Percentiles rank a stretch among this genome's conserved stretches.
Conservation (phyloP, 768 basidiomycete genomes). For the Boletus rubescentipes region DNA sequence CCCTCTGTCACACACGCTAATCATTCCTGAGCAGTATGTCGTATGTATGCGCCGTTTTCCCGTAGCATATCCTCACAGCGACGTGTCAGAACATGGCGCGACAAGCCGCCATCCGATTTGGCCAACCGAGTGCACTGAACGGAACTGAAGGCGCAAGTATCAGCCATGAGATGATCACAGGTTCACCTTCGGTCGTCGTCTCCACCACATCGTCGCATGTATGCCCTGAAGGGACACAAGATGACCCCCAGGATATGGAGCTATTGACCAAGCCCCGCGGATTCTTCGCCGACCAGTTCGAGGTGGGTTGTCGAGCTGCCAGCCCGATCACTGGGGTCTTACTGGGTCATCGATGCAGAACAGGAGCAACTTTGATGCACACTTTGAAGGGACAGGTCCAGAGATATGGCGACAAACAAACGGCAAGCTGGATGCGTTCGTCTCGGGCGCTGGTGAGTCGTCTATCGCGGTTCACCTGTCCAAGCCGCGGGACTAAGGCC, state of each 20-base stretch:
- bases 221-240: constrained; percentile 29
- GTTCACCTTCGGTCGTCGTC: constrained; percentile 52
- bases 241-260: constrained; percentile 41
- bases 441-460: constrained; percentile 78
- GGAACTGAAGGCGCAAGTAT: constrained; percentile 18
- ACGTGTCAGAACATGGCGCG: constrained; percentile 77
- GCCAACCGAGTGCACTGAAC: constrained; percentile 36
- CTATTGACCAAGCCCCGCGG: constrained; percentile 63
- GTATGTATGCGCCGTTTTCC: constrained; percentile 41
- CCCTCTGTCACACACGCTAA: neutral
- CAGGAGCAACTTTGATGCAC: constrained; percentile 85
- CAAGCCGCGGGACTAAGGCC: neutral
- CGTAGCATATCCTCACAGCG: neutral
- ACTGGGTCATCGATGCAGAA: constrained; percentile 44
- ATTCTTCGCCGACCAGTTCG: constrained; percentile 96
- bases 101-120: constrained; percentile 74
- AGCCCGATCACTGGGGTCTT: neutral
- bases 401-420: constrained; percentile 95
- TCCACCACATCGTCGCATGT: constrained; percentile 49
- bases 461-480: neutral
- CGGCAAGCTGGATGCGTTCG: constrained; percentile 79
- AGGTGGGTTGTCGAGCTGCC: constrained; percentile 38
- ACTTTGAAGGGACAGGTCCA: constrained; percentile 86
- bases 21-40: constrained; percentile 49
- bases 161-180: constrained; percentile 38